Evolutionary conservation across 768 basidiomycete genomes (phyloP), one percentile per base, ranked within the genome.

Genomic region (Mycena maculata): DNA sequence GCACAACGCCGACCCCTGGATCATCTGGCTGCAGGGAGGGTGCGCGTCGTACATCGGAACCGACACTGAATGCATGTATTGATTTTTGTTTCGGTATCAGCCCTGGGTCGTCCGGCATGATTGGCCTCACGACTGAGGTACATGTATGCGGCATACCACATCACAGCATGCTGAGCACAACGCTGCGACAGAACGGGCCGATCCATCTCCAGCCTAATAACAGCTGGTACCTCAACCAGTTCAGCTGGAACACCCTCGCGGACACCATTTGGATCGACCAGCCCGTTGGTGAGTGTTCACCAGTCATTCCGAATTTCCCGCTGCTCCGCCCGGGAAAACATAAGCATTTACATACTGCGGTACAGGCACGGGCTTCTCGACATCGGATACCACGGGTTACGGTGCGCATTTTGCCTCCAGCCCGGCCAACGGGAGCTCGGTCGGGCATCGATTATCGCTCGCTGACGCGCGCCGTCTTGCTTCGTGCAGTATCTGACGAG

Each of bases 51-150:
- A 59, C 41, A 9, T 48, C 12, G 58, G 31, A 25, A 52, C 22
- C 50, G 22, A 33, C 60, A 31, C 27, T 27, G 42, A 56, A 45
- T 45, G 48, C 20, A 28, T 5, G 23, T 53, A 57, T 44, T 31
- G 59, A 56, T 3, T 47, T 30, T 25, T 63, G n/a, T n/a, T 47
- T 28, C 23, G 59, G 22, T 5, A 22, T 22, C 49, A 84, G 91
- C 18, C 91, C 91, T 4, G 91, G 92, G n/a, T 85, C 89, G 11
- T 92, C 91, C 11, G 90, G 91, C 75, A 78, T 92, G 72, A 78
- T 84, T 52, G 90, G 90, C 5, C 76, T 89, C 56, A 77, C 90
- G 39, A 86, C 88, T 30, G 91, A 91, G 83, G 88, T 87, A n/a
- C n/a, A n/a, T n/a, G n/a, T n/a, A 53, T 28, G 81, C 77, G 23